Conservation (phyloP, 1,284 basidiomycete species). For the Microbotryum saponariae region DNA sequence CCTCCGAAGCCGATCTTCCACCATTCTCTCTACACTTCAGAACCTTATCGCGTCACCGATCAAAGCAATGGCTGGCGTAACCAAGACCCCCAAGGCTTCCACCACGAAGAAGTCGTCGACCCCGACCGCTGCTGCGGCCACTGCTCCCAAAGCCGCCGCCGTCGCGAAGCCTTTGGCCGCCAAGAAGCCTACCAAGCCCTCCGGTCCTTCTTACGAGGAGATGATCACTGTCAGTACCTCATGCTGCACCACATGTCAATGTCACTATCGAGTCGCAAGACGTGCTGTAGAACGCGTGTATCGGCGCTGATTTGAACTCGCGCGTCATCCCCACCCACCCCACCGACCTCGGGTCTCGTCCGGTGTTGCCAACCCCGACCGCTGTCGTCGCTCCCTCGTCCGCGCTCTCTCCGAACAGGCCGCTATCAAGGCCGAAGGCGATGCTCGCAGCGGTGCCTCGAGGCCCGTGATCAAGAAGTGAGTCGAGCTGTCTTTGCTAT, state of each 20-base stretch:
- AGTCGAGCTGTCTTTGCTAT: not conserved
- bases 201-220: conserved; percentile 7
- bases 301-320: not conserved
- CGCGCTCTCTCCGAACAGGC: conserved; percentile 5
- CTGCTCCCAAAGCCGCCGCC: not conserved
- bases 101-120: conserved; percentile 1
- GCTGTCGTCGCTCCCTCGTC: not conserved
- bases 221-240: conserved; percentile 10
- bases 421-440: conserved; percentile 19
- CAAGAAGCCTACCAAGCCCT: conserved; percentile 1
- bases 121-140: not conserved
- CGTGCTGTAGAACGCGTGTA: not conserved
- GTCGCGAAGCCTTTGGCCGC: not conserved
- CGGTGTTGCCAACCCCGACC: not conserved
- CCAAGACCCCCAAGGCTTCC: not conserved
- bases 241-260: no score
- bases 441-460: conserved; percentile 5
- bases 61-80: not conserved
- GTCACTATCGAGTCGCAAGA: no score
- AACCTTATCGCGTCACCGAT: not conserved
- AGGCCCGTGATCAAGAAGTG: conserved; percentile 27
- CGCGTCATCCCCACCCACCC: not conserved
- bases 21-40: not conserved
- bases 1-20: not conserved
- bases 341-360: not conserved